These are phyloP conservation scores for Hemisphaericaspora lyxosophila DNA, from an alignment of 1,139 yeast species.

Conservation along the genomic window DNA sequence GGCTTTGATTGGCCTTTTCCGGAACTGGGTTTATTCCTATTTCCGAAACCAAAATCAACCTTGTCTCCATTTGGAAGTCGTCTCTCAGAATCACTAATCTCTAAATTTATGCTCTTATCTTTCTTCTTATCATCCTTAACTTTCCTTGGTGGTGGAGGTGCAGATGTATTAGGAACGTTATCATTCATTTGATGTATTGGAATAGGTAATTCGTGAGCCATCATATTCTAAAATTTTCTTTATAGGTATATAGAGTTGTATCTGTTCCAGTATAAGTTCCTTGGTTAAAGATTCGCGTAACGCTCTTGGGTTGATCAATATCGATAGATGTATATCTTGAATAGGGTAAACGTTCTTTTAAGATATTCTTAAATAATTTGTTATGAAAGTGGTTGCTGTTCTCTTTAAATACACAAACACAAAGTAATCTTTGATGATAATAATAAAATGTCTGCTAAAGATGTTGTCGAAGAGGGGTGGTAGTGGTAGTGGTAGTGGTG, in stretches of 20 bases:
- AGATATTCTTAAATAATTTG: not conserved
- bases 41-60: constrained; percentile 39
- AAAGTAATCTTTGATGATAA: too few species aligned
- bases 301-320: too few species aligned
- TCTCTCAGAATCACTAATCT: constrained; percentile 21
- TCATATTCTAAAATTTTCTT: constrained; percentile 22
- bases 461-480: too few species aligned
- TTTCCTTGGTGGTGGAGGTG: constrained; percentile 1
- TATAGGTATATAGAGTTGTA: too few species aligned
- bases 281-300: too few species aligned
- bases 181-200: constrained; percentile 19
- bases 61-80: constrained; percentile 43
- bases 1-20: constrained; percentile 2
- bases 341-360: too few species aligned
- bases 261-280: too few species aligned
- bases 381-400: not conserved
- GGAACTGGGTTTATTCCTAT: constrained; percentile 1
- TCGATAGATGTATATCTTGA: too few species aligned
- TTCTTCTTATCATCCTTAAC: constrained; percentile 4
- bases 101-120: not conserved
- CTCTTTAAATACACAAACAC: not conserved
- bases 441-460: not conserved
- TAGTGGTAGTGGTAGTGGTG: too few species aligned
- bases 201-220: constrained; percentile 41
- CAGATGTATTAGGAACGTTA: constrained; percentile 1